Evolutionary conservation across 73 alveolate species (phyloP).

Genomic region (Tetrahymena borealis): DNA sequence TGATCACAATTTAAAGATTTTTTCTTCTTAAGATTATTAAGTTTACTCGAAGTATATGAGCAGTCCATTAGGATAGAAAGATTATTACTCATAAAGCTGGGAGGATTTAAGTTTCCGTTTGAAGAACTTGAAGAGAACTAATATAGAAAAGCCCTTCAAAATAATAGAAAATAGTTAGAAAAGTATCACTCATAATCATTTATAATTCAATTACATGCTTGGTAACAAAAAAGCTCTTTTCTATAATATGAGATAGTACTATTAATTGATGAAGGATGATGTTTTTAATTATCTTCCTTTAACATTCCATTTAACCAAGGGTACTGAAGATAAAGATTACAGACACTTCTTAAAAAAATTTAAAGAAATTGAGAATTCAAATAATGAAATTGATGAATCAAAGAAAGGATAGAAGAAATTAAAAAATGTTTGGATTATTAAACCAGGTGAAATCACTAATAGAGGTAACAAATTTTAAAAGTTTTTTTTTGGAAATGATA

Average conservation of each 20-base stretch:
- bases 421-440: constrained; percentile 72
- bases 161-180: neutral
- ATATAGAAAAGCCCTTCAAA: neutral
- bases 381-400: constrained; percentile 31
- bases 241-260: constrained; percentile 73
- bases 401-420: constrained; percentile 9
- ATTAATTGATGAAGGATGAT: constrained; percentile 50
- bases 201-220: constrained; percentile 63
- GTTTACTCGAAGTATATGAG: neutral
- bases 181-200: constrained; percentile 45
- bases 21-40: constrained; percentile 1
- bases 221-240: constrained; percentile 74
- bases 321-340: constrained; percentile 54
- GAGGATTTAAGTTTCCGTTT: constrained; percentile 17
- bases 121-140: constrained; percentile 5
- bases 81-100: neutral
- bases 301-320: constrained; percentile 69
- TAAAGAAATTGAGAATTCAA: constrained; percentile 25
- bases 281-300: constrained; percentile 61
- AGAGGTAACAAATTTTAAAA: constrained; percentile 46
- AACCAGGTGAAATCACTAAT: constrained; percentile 89
- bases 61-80: constrained; percentile 4
- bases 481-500: neutral
- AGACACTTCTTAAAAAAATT: constrained; percentile 32
- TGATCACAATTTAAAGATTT: constrained; percentile 7